Evolutionary conservation across 139 green algal species (phyloP), one percentile per base, ranked within the genome.

Genomic region (Limnomonas spitsbergensis): DNA sequence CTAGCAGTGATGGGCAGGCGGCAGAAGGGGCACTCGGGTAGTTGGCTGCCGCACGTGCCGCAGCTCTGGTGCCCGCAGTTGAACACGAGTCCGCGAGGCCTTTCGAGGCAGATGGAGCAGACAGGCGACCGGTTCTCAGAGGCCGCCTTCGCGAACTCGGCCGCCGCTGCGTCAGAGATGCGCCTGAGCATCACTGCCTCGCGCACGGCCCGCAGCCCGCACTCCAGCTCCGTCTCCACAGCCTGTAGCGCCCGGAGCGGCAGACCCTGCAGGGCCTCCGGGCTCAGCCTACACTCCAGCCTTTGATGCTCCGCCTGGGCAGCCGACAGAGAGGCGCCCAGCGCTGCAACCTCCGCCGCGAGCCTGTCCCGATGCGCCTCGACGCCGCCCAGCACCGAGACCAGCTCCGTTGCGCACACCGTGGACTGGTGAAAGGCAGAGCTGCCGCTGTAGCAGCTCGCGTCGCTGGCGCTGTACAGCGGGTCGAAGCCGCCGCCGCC

Each of bases 31-130:
- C 85, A 87, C 31, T 2, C 40, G 0, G 29, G 14, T 35, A 89
- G 20, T 77, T 79, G 78, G 40, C 35, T 77, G 36, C 67, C 69
- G 76, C 85, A 89, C 1, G 27, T n/a, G 29, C 70, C 61, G 78
- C 85, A 89, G 31, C 40, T 78, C 70, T 86, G 82, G 53, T 89
- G 85, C 4, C 85, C 85, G 78, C 85, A 89, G 79, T 83, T 82
- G 80, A 87, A 89, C 2, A 81, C 85, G 9, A 89, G 40, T 2
- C 47, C 42, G 29, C 77, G 69, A 3, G 77, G 77, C 0, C 35
- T 36, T 73, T 89, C 85, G 76, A 89, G 81, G 78, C 85, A 89
- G 53, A 89, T 54, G 26, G 78, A 70, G 56, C 85, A 89, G 24
- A 34, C 24, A 32, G 66, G 53, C 54, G 47, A 29, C 14, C 14